phyloP scores from a whole-genome alignment of 164 flowering plant genomes.

The Chimonanthus praecox region DNA sequence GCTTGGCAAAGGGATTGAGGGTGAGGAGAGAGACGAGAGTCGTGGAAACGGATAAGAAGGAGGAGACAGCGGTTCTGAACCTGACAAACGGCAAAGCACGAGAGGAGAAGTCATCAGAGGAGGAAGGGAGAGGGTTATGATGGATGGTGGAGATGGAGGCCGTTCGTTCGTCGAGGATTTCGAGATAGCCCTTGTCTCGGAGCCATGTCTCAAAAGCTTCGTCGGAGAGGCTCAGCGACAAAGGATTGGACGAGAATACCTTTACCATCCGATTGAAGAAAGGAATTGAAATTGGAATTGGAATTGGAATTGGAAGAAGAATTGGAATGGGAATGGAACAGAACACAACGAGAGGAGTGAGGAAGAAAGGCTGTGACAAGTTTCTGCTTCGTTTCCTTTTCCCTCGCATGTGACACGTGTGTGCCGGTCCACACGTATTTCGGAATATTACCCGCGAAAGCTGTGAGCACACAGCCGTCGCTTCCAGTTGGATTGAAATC shows the following conservation, averaged over 20 bases:
- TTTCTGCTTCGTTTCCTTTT: too few relatives aligned
- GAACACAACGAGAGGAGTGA: too few relatives aligned
- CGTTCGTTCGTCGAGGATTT: conserved; percentile 70
- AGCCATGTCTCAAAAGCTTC: conserved; percentile 90
- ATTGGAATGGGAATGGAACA: too few relatives aligned
- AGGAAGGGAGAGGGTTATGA: conserved; percentile 1
- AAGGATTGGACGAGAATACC: conserved; percentile 64
- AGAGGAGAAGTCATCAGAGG: conserved; percentile 9
- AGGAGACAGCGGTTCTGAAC: conserved; percentile 7
- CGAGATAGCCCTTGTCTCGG: conserved; percentile 86
- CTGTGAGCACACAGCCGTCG: too few relatives aligned
- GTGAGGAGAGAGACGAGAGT: conserved; percentile 55
- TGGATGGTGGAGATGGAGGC: conserved; percentile 20
- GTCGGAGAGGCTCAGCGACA: conserved; percentile 81
- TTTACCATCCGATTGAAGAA: too few relatives aligned
- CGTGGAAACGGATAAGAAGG: conserved; percentile 29
- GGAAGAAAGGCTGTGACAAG: too few relatives aligned
- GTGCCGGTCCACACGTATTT: too few relatives aligned
- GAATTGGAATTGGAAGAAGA: too few relatives aligned
- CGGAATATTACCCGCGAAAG: too few relatives aligned
- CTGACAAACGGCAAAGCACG: conserved; percentile 2
- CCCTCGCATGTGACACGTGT: too few relatives aligned
- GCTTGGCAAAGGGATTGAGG: conserved; percentile 78
- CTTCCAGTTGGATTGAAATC: too few relatives aligned
- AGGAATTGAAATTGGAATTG: too few relatives aligned